Percentiles rank a stretch among this genome's conserved stretches.
phyloP scores from a whole-genome alignment of 208 protist species.

The Trypanosoma rangeli region DNA sequence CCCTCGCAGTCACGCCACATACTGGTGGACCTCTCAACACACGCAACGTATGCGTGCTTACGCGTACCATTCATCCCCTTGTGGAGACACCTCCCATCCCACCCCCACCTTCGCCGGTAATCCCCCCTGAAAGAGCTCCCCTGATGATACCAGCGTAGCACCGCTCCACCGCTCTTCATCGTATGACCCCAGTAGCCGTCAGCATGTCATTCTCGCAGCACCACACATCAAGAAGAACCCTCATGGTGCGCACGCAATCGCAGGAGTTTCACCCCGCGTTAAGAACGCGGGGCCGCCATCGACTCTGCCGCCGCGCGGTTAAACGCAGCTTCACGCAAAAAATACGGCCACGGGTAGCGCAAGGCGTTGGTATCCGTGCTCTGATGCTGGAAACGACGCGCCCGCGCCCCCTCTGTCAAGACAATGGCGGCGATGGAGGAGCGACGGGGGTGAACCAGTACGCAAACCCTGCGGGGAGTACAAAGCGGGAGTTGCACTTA shows the following conservation, averaged over 20 bases:
- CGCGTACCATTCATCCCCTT: too few species aligned
- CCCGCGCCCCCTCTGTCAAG: conserved; percentile 44
- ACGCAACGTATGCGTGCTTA: too few species aligned
- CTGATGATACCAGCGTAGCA: conserved; percentile 30
- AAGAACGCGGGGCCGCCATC: conserved; percentile 32
- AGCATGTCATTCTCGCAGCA: conserved; percentile 44
- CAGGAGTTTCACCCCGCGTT: conserved; percentile 8
- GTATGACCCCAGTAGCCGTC: conserved; percentile 39
- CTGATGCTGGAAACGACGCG: conserved; percentile 13
- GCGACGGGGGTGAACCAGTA: conserved; percentile 37
- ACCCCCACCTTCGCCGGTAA: neutral
- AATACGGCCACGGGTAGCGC: conserved; percentile 25
- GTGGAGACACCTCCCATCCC: too few species aligned
- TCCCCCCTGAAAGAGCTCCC: conserved; percentile 29
- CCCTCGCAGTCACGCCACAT: too few species aligned
- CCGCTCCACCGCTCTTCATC: conserved; percentile 28
- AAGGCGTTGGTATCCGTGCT: neutral
- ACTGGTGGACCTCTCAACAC: too few species aligned
- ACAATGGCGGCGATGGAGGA: conserved; percentile 54
- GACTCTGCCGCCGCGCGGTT: conserved; percentile 35
- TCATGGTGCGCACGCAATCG: conserved; percentile 29
- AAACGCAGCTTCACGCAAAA: conserved; percentile 43
- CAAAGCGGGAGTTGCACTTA: conserved; percentile 28
- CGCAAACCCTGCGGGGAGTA: conserved; percentile 29
- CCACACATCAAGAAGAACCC: conserved; percentile 37